These are phyloP conservation scores for Arctostaphylos glauca DNA, from an alignment of 148 eudicot genomes.

Conservation along the genomic window DNA sequence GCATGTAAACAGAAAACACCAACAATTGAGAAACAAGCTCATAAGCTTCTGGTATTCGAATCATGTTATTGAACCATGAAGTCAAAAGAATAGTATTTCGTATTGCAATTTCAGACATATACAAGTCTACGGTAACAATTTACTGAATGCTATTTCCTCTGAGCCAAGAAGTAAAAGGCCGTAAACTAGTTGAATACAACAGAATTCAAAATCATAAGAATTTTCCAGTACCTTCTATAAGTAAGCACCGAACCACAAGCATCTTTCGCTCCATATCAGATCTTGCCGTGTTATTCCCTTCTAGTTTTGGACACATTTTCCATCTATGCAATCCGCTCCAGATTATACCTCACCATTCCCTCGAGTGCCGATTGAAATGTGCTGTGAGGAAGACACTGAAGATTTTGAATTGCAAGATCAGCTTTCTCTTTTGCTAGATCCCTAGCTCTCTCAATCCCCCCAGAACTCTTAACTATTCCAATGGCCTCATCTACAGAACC, in stretches of 20 bases:
- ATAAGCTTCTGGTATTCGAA: neutral
- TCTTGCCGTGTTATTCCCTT: neutral
- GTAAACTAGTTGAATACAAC: neutral
- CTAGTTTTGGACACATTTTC: neutral
- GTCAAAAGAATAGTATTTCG: conserved; percentile 12
- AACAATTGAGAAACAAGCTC: neutral
- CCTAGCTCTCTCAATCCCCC: conserved; percentile 77
- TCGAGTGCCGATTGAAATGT: conserved; percentile 55
- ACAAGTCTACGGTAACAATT: neutral
- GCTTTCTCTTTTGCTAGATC: conserved; percentile 73
- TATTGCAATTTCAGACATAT: neutral
- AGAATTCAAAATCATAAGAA: neutral
- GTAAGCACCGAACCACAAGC: neutral
- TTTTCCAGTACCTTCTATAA: neutral
- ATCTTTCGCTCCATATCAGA: neutral
- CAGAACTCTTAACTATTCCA: conserved; percentile 54
- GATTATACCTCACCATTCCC: conserved; percentile 77
- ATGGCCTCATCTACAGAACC: conserved; percentile 81
- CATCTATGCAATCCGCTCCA: conserved; percentile 63
- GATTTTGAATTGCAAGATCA: conserved; percentile 52
- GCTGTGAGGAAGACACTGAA: conserved; percentile 66
- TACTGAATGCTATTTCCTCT: conserved; percentile 8
- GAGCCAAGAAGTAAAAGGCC: neutral
- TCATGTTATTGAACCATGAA: conserved; percentile 14
- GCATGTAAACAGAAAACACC: no score